Conservation (phyloP, 108 stramenopile species). For the Cyclotella choctawhatcheeana region DNA sequence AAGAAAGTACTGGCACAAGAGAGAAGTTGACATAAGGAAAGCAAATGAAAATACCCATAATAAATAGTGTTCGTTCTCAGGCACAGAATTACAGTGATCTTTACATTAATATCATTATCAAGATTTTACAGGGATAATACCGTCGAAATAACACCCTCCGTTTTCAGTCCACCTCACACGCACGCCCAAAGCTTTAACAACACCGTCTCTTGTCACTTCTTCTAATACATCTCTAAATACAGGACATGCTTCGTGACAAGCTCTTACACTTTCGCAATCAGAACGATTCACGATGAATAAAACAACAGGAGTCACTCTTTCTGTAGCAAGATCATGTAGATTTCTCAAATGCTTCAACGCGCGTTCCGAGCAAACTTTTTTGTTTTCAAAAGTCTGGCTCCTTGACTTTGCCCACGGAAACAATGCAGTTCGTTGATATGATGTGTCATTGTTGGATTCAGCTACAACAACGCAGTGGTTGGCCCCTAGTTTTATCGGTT, state of each 20-base stretch:
- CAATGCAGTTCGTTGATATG: conserved; percentile 33
- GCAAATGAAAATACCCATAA: conserved; percentile 5
- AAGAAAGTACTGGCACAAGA: conserved; percentile 79
- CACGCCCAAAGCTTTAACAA: conserved; percentile 33
- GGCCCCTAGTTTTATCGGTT: conserved; percentile 21
- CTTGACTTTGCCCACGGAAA: conserved; percentile 43
- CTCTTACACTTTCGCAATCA: conserved; percentile 49
- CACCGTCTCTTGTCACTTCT: conserved; percentile 35
- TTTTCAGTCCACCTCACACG: conserved; percentile 52
- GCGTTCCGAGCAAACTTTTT: conserved; percentile 39
- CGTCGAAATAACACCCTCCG: conserved; percentile 50
- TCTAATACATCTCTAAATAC: conserved; percentile 39
- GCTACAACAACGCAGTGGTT: conserved; percentile 56
- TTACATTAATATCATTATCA: too few species aligned
- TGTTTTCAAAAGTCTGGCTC: conserved; percentile 47
- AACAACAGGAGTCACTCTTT: conserved; percentile 36
- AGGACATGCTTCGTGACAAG: conserved; percentile 51
- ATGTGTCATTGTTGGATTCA: not conserved
- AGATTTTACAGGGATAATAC: conserved; percentile 40
- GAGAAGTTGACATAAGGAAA: conserved; percentile 33
- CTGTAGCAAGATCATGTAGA: conserved; percentile 24
- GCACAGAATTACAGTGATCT: too few species aligned
- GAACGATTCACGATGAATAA: conserved; percentile 47
- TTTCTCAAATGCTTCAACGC: conserved; percentile 55
- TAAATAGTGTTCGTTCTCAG: not conserved